Base-by-base conservation (phyloP, 2,329 filamentous ascomycete genomes). In the Camptophora hylomeconis region DNA sequence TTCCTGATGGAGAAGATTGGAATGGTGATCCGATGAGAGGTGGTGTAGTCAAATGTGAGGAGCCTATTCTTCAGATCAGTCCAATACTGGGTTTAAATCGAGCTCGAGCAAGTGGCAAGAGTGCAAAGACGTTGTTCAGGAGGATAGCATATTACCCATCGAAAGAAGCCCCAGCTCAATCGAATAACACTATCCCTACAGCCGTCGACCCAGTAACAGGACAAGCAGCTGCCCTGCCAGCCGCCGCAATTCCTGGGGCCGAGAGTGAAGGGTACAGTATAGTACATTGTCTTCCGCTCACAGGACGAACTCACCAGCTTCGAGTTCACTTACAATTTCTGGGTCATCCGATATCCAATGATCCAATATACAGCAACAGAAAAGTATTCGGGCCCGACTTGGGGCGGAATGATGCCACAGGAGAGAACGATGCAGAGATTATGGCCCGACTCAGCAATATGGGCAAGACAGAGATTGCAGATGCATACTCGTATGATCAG, bases 341-440 rank as follows among this genome's bases (percentile, higher is more conserved):
- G 3, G 89, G 89, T 1, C 80, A 95, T 49, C 89, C 89, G 2
- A 95, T 98, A 44, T 76, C 83, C 40, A 98, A 98, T 52, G 89
- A 98, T 49, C 89, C 89, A 5, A 95, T 98, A 45, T 98, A 98
- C 53, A 84, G 82, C 45, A 98, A 98, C 50, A 75, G 82, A 49
- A 75, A 75, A 33, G 89, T 98, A 7, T 98, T 92, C 65, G 89
- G 89, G 0, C 63, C 76, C 1, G 68, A 76, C 7, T 70, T 98
- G 0, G 89, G 82, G 10, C 69, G 60, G 26, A 61, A 63, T 9
- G 77, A 87, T 27, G 73, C 69, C 3, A 65, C 65, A 12, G 68
- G 69, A 15, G 77, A 83, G 33, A 73, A 77, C 22, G 89, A 98
- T 51, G 80, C 89, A 36, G 83, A 92, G 49, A 79, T 98, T 43